Evolutionary conservation across 805 yeast species (phyloP), one percentile per base, ranked within the genome.

Genomic region (Lipomyces sp.): DNA sequence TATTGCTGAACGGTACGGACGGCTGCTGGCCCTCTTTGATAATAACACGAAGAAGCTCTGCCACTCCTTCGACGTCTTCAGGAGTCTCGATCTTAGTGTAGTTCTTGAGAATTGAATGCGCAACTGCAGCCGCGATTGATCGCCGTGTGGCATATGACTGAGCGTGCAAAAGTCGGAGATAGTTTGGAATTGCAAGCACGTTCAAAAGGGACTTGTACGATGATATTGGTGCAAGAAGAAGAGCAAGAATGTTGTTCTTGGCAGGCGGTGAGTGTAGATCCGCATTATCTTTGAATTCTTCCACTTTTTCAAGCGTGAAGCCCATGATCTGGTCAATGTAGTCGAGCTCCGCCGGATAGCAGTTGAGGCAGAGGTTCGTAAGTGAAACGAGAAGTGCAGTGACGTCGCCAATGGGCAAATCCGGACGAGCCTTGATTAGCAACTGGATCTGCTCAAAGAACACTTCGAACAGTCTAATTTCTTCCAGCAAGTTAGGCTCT

Each of bases 391-490:
- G 79, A 29, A 92, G 80, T 0, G 84, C 81, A 7, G 90, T 83
- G 63, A 85, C 85, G 66, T 90, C 94, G 35, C 84, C 86, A n/a
- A 84, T 74, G 0, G 91, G 80, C n/a, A 92, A 77, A 59, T 87
- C 89, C 0, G 90, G 89, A 66, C 89, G 85, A 8, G 82, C 77
- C 58, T 85, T 81, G 62, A 82, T 81, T 42, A 92, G 75, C 56
- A 82, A 83, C 42, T 81, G 76, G 65, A 90, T 83, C 75, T 90
- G 90, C 11, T 78, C 77, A 87, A 92, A 87, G 75, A 92, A 89
- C 18, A 82, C 82, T 48, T 82, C 82, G 74, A 92, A 90, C 45
- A 90, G 76, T 61, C 80, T 75, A 61, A 75, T 68, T 59, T 71
- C 73, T 2, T 65, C 69, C 18, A 71, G 73, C 56, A 65, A 63